A percentile compares a stretch with the other conserved stretches of the same genome.
Conservation (phyloP, 805 yeast species). For the Metschnikowia picachoensis region DNA sequence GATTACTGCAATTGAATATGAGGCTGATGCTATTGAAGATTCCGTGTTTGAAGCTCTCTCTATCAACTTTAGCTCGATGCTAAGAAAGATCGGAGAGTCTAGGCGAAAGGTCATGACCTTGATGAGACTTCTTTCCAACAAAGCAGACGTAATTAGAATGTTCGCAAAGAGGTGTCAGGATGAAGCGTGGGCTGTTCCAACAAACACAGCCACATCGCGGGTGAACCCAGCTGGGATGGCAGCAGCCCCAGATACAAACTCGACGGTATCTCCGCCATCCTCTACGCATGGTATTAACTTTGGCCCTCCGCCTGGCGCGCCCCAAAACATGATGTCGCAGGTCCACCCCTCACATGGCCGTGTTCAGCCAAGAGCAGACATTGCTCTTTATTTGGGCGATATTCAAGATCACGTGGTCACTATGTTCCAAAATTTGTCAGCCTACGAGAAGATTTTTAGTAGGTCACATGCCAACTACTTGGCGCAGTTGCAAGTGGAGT, state of each 20-base stretch:
- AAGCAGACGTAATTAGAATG: slow-evolving; percentile 95
- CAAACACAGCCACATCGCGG: slow-evolving; percentile 14
- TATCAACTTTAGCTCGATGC: slow-evolving; percentile 70
- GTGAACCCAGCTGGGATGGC: slow-evolving; percentile 17
- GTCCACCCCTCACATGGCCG: slow-evolving; percentile 21
- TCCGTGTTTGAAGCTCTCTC: slow-evolving; percentile 80
- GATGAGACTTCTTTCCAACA: slow-evolving; percentile 84
- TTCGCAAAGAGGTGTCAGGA: slow-evolving; percentile 94
- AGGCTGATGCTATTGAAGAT: slow-evolving; percentile 80
- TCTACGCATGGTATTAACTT: slow-evolving; percentile 29
- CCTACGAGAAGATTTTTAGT: slow-evolving; percentile 90
- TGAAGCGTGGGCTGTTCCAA: slow-evolving; percentile 33
- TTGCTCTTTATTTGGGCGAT: slow-evolving; percentile 89
- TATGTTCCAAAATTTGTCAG: slow-evolving; percentile 85
- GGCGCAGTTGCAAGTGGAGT: slow-evolving; percentile 91
- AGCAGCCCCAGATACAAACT: background rate
- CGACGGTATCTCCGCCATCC: slow-evolving; percentile 10
- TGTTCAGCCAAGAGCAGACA: slow-evolving; percentile 77
- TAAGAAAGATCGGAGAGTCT: slow-evolving; percentile 81
- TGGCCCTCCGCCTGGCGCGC: slow-evolving; percentile 36
- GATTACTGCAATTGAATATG: slow-evolving; percentile 70
- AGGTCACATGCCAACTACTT: slow-evolving; percentile 88
- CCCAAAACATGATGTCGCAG: slow-evolving; percentile 19
- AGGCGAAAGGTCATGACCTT: slow-evolving; percentile 90
- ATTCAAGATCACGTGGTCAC: slow-evolving; percentile 96